Conservation (phyloP, 805 yeast genomes). For the Zygosaccharomyces kombuchaensis region DNA sequence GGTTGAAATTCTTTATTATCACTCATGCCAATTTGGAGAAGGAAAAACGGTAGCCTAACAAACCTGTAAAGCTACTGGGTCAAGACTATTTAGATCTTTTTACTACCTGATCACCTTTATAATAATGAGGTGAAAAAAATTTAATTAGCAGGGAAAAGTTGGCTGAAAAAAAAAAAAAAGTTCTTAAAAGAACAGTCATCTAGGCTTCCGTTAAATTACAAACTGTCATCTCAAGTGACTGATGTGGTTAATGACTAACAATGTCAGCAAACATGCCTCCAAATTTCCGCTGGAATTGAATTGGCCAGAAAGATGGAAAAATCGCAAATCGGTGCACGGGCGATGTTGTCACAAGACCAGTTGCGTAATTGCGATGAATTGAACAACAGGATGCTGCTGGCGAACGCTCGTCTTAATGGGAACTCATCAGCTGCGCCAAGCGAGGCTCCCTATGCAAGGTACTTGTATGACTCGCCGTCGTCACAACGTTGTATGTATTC, state of each 20-base stretch:
- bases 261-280: neutral
- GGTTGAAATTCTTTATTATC: constrained; percentile 37
- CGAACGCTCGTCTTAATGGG: too few species aligned
- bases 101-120: neutral
- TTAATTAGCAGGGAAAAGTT: neutral
- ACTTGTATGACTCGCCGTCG: constrained; percentile 68
- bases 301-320: neutral
- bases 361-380: constrained; percentile 2
- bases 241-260: neutral
- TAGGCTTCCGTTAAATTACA: neutral
- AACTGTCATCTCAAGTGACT: constrained; percentile 2
- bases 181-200: constrained; percentile 1
- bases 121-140: neutral
- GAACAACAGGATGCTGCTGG: constrained; percentile 1
- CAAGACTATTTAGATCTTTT: neutral
- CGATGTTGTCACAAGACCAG: constrained; percentile 5
- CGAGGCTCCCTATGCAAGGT: constrained; percentile 52
- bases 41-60: neutral
- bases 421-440: neutral
- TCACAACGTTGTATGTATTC: constrained; percentile 78
- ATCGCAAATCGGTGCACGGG: constrained; percentile 7
- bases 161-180: neutral
- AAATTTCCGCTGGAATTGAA: constrained; percentile 6
- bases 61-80: neutral
- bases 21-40: constrained; percentile 7